Evolutionary conservation across 2,329 filamentous ascomycete genomes (phyloP).

Genomic region (Pyrenophora graminea): DNA sequence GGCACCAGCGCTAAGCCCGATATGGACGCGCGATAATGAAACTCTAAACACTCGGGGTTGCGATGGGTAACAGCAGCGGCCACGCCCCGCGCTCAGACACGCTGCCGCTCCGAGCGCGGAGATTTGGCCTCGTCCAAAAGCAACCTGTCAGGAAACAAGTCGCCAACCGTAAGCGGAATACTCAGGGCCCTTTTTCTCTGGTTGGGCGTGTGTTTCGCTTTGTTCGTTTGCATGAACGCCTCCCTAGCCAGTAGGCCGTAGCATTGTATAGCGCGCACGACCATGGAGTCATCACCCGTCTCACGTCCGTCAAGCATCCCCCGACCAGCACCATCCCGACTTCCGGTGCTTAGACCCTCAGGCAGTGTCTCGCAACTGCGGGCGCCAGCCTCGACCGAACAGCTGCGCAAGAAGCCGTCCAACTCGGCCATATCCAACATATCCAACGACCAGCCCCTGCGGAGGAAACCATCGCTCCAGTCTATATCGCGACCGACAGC

Average conservation of each 20-base stretch:
- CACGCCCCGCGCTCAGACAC: slow-evolving; percentile 16
- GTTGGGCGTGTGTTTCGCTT: slow-evolving; percentile 15
- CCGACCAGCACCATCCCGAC: slow-evolving; percentile 54
- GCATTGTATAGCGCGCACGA: slow-evolving; percentile 19
- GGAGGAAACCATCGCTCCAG: slow-evolving; percentile 38
- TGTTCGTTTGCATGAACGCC: slow-evolving; percentile 9
- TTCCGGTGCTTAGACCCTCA: slow-evolving; percentile 54
- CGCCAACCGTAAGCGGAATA: too few relatives aligned
- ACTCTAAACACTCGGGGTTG: slow-evolving; percentile 10
- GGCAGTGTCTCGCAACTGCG: slow-evolving; percentile 49
- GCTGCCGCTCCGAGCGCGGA: slow-evolving; percentile 14
- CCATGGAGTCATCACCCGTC: slow-evolving; percentile 43
- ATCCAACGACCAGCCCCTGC: slow-evolving; percentile 37
- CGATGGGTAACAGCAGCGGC: slow-evolving; percentile 23
- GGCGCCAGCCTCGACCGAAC: slow-evolving; percentile 51
- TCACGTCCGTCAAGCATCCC: slow-evolving; percentile 50
- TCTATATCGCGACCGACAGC: slow-evolving; percentile 24
- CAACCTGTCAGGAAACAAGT: slow-evolving; percentile 8
- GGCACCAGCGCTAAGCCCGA: slow-evolving; percentile 11
- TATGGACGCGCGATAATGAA: slow-evolving; percentile 3
- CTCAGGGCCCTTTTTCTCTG: slow-evolving; percentile 4
- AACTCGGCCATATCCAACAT: slow-evolving; percentile 24
- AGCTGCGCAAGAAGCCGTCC: slow-evolving; percentile 42
- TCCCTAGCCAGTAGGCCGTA: slow-evolving; percentile 3
- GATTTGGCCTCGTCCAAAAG: slow-evolving; percentile 7